Percentiles rank a stretch among this genome's conserved stretches.
Evolutionary conservation across 1,284 basidiomycete species (phyloP).

Genomic region (Irpex sp.): DNA sequence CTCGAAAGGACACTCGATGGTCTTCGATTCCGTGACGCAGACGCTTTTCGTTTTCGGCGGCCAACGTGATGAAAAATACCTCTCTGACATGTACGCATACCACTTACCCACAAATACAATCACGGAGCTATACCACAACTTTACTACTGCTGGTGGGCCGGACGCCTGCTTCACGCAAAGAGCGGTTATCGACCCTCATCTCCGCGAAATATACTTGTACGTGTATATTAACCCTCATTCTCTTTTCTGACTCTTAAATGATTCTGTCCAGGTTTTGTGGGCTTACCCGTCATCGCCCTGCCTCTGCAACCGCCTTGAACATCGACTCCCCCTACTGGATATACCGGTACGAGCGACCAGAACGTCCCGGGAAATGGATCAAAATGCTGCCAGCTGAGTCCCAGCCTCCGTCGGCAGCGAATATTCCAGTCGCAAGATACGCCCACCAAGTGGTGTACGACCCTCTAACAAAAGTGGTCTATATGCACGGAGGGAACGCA

Average conservation of each 20-base stretch:
- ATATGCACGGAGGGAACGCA: constrained; percentile 71
- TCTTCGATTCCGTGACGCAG: constrained; percentile 55
- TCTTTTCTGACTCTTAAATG: not conserved
- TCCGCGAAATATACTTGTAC: constrained; percentile 72
- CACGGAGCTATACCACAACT: constrained; percentile 62
- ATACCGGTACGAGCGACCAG: constrained; percentile 49
- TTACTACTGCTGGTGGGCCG: constrained; percentile 54
- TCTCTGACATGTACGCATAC: constrained; percentile 74
- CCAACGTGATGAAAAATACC: constrained; percentile 57
- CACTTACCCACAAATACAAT: constrained; percentile 55
- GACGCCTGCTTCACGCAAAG: constrained; percentile 69
- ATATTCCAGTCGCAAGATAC: constrained; percentile 43
- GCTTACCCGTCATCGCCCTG: constrained; percentile 40
- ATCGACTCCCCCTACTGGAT: constrained; percentile 57
- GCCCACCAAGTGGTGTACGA: constrained; percentile 78
- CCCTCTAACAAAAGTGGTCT: constrained; percentile 47
- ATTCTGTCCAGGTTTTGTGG: constrained; percentile 49
- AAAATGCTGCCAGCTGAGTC: constrained; percentile 40
- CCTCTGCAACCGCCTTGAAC: constrained; percentile 40
- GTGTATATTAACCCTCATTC: constrained; percentile 23
- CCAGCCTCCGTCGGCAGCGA: not conserved
- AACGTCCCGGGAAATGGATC: constrained; percentile 60
- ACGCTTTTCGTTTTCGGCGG: constrained; percentile 71
- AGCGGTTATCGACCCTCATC: constrained; percentile 58
- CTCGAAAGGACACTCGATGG: constrained; percentile 68